Conservation (phyloP, 1,284 basidiomycete species). For the Leccinum solheimii region DNA sequence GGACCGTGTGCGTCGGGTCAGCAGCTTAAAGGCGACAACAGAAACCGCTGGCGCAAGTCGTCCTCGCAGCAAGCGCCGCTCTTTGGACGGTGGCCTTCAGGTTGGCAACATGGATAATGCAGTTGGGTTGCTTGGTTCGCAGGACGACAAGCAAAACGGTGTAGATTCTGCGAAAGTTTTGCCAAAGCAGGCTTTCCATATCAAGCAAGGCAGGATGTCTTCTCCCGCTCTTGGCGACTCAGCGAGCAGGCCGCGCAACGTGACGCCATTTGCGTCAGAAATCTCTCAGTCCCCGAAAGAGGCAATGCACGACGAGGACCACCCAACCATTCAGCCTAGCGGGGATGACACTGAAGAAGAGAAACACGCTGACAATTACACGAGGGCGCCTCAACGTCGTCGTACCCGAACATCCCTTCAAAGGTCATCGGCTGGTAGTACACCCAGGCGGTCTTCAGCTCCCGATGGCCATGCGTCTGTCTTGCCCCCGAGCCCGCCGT, state of each 20-base stretch:
- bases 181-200: background rate
- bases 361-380: slow-evolving; percentile 16
- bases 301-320: background rate
- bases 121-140: background rate
- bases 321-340: background rate
- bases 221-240: background rate
- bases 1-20: background rate
- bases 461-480: slow-evolving; percentile 25
- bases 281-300: background rate
- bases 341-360: background rate
- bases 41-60: background rate
- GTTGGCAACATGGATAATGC: background rate
- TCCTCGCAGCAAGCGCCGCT: background rate
- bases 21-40: background rate
- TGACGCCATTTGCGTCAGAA: slow-evolving; percentile 15
- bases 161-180: background rate
- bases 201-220: background rate
- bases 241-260: slow-evolving; percentile 1
- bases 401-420: slow-evolving; percentile 10
- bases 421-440: background rate
- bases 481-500: slow-evolving; percentile 31
- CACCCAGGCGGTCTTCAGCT: slow-evolving; percentile 13
- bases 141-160: background rate
- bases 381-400: slow-evolving; percentile 18
- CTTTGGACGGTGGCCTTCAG: slow-evolving; percentile 6